Conservation (phyloP, 2,329 filamentous ascomycete species). For the Neospermospora avenae region DNA sequence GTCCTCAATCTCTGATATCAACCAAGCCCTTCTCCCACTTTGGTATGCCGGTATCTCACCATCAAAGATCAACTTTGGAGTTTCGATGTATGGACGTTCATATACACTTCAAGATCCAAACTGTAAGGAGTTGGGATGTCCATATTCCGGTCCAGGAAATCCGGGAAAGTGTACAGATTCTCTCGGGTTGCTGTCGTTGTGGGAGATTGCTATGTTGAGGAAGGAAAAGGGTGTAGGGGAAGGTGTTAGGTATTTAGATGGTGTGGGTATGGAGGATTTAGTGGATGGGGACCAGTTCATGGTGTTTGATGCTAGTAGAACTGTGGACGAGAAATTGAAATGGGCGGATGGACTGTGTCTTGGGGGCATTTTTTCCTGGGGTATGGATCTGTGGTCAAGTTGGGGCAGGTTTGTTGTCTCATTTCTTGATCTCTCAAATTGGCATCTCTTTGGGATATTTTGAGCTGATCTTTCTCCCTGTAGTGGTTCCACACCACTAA, state of each 20-base stretch:
- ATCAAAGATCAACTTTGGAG: constrained; percentile 44
- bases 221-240: constrained; percentile 19
- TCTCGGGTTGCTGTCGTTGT: constrained; percentile 34
- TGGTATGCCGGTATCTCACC: constrained; percentile 42
- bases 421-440: not conserved
- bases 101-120: constrained; percentile 36
- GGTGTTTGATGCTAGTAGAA: constrained; percentile 40
- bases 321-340: constrained; percentile 34
- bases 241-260: constrained; percentile 26
- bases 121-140: constrained; percentile 30
- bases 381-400: constrained; percentile 27
- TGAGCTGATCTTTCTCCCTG: too few relatives aligned
- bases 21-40: constrained; percentile 36
- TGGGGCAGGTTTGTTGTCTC: constrained; percentile 19
- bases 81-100: constrained; percentile 46
- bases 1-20: constrained; percentile 43
- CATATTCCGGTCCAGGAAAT: constrained; percentile 22
- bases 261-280: constrained; percentile 27
- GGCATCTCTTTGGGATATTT: too few relatives aligned
- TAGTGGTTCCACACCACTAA: constrained; percentile 10
- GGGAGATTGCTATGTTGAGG: constrained; percentile 36
- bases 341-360: constrained; percentile 32
- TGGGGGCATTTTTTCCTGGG: constrained; percentile 32
- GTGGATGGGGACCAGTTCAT: constrained; percentile 42
- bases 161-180: constrained; percentile 32